Evolutionary conservation across 2,329 filamentous ascomycete species (phyloP).

Genomic region (Arthrobotrys conoides): DNA sequence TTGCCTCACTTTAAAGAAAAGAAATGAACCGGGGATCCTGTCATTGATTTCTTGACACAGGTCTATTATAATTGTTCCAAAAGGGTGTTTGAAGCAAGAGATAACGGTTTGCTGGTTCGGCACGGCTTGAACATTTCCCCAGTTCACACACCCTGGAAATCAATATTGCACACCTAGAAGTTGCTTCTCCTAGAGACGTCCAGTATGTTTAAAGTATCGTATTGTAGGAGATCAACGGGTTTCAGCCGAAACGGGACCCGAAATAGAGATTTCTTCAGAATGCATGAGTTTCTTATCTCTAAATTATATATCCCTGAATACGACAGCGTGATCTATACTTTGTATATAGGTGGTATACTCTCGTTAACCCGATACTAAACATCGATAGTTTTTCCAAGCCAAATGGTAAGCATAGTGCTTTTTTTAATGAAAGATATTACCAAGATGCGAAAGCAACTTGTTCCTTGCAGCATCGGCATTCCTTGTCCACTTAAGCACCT

Average conservation of each 20-base stretch:
- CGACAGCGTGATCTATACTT: neutral
- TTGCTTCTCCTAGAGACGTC: slow-evolving; percentile 27
- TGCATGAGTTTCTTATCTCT: slow-evolving; percentile 45
- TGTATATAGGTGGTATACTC: neutral
- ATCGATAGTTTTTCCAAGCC: neutral
- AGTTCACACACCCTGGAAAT: slow-evolving; percentile 7
- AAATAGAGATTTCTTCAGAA: slow-evolving; percentile 47
- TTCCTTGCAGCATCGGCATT: slow-evolving; percentile 56
- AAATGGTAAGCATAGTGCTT: slow-evolving; percentile 9
- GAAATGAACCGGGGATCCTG: slow-evolving; percentile 49
- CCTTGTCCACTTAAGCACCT: slow-evolving; percentile 40
- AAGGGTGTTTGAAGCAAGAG: slow-evolving; percentile 12
- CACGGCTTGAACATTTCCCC: slow-evolving; percentile 26
- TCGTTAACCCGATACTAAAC: slow-evolving; percentile 11
- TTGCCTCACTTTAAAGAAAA: slow-evolving; percentile 50
- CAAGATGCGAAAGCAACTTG: slow-evolving; percentile 37
- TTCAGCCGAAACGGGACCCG: slow-evolving; percentile 40
- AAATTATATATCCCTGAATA: slow-evolving; percentile 36
- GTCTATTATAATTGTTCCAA: slow-evolving; percentile 24
- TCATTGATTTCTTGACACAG: slow-evolving; percentile 37
- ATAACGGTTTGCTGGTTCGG: slow-evolving; percentile 27
- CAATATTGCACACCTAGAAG: slow-evolving; percentile 25
- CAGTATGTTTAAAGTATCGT: neutral
- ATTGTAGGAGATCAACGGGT: slow-evolving; percentile 37
- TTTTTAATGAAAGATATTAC: slow-evolving; percentile 15